These are phyloP conservation scores for Aspergillus pseudoviridinutans DNA, from an alignment of 2,329 filamentous ascomycete species.

Conservation along the genomic window DNA sequence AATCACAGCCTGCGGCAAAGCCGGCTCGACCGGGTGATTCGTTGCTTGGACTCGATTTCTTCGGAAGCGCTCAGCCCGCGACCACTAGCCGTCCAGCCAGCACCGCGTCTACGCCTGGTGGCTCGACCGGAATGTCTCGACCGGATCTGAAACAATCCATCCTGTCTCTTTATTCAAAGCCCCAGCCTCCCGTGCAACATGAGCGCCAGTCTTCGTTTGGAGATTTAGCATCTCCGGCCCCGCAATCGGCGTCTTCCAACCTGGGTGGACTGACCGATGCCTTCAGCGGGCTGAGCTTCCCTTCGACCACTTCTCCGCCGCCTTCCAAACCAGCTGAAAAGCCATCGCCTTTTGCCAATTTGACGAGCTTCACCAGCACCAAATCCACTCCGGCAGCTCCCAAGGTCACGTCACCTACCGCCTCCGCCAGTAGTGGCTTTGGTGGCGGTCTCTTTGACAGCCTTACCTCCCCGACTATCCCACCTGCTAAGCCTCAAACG, in stretches of 20 bases:
- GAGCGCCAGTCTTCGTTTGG: slow-evolving; percentile 62
- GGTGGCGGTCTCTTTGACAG: slow-evolving; percentile 82
- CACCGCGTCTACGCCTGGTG: slow-evolving; percentile 61
- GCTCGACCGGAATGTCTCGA: slow-evolving; percentile 64
- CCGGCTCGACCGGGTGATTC: slow-evolving; percentile 76
- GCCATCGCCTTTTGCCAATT: slow-evolving; percentile 61
- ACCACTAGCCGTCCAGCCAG: slow-evolving; percentile 76
- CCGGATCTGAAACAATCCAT: slow-evolving; percentile 98
- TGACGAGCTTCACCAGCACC: slow-evolving; percentile 51
- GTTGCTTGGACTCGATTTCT: slow-evolving; percentile 86
- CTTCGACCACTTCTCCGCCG: slow-evolving; percentile 40
- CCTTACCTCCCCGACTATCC: slow-evolving; percentile 57
- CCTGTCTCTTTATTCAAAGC: slow-evolving; percentile 85
- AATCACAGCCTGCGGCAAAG: slow-evolving; percentile 42
- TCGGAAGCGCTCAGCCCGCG: slow-evolving; percentile 66
- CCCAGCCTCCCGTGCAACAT: slow-evolving; percentile 59
- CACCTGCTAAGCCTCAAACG: slow-evolving; percentile 40
- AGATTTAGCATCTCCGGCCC: slow-evolving; percentile 57
- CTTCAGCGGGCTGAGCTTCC: slow-evolving; percentile 68
- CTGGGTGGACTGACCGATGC: slow-evolving; percentile 73
- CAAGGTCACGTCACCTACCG: slow-evolving; percentile 47
- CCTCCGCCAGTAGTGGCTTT: slow-evolving; percentile 63
- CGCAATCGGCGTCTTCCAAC: slow-evolving; percentile 27
- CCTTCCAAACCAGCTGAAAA: slow-evolving; percentile 44
- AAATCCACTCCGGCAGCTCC: slow-evolving; percentile 44